Evolutionary conservation across 768 basidiomycete species (phyloP).

Genomic region (Calocybe indica): DNA sequence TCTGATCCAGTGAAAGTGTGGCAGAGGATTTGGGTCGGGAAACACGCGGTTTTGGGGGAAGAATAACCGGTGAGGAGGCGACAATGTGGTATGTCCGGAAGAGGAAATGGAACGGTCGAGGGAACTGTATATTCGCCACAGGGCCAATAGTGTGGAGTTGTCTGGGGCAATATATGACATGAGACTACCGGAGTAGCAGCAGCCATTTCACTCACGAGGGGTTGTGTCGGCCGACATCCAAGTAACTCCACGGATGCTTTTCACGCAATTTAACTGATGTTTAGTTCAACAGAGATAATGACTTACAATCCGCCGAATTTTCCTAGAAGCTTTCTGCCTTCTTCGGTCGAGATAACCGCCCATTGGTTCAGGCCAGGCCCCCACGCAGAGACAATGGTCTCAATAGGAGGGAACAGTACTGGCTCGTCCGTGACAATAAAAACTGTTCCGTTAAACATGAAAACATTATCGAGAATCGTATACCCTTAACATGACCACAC

Average conservation of each 20-base stretch:
- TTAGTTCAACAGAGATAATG: not conserved
- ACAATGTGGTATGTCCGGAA: conserved; percentile 44
- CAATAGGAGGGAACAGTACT: conserved; percentile 51
- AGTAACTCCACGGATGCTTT: conserved; percentile 61
- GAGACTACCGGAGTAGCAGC: conserved; percentile 1
- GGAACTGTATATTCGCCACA: conserved; percentile 73
- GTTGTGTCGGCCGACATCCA: conserved; percentile 55
- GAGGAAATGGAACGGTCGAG: conserved; percentile 41
- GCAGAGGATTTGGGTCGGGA: conserved; percentile 35
- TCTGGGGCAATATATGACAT: conserved; percentile 28
- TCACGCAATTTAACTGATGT: not conserved
- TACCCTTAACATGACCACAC: conserved; percentile 45
- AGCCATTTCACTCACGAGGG: conserved; percentile 36
- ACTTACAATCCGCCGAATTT: conserved; percentile 47
- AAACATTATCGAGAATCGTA: conserved; percentile 79
- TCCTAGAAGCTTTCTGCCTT: conserved; percentile 46
- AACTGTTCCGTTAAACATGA: conserved; percentile 64
- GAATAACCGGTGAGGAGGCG: conserved; percentile 68
- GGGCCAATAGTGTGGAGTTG: conserved; percentile 66
- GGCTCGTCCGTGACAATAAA: conserved; percentile 70
- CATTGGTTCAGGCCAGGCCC: conserved; percentile 41
- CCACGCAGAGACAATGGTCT: conserved; percentile 41
- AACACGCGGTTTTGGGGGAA: conserved; percentile 67
- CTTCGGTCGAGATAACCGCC: conserved; percentile 46
- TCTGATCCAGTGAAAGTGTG: conserved; percentile 27